phyloP scores from a whole-genome alignment of 2,329 filamentous ascomycete species.

The Colletotrichum sp. region DNA sequence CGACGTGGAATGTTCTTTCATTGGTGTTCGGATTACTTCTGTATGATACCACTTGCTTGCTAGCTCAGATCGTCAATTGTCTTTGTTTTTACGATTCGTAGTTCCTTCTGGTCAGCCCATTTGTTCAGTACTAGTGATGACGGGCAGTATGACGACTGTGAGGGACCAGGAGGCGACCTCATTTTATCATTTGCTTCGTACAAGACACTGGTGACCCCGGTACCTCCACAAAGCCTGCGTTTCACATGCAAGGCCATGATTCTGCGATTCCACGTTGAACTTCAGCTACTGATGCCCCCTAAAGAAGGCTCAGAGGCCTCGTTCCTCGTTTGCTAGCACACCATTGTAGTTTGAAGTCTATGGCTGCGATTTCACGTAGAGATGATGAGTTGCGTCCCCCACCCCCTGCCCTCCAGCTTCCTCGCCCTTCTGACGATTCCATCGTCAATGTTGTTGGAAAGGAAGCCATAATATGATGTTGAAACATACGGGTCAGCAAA shows the following conservation, averaged over 20 bases:
- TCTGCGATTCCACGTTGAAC: background rate
- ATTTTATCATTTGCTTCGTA: background rate
- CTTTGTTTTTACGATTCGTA: background rate
- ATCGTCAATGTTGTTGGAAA: no score
- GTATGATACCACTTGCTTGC: background rate
- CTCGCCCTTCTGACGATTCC: no score
- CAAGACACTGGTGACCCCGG: background rate
- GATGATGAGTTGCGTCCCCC: no score
- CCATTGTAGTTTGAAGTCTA: no score
- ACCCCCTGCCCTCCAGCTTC: no score
- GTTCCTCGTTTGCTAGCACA: no score
- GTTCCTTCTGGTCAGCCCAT: background rate
- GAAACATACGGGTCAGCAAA: no score
- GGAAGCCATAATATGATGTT: no score
- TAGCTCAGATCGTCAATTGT: background rate
- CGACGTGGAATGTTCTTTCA: background rate
- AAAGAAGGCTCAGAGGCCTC: no score
- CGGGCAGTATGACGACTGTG: background rate
- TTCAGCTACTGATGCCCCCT: no score
- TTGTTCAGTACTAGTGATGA: background rate
- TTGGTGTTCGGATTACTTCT: background rate
- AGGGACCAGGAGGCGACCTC: background rate
- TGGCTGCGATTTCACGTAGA: no score
- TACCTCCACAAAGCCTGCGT: rapidly evolving
- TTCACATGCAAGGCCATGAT: background rate